Evolutionary conservation across 495 filamentous ascomycete species (phyloP).

Genomic region (Penicillium taxi): DNA sequence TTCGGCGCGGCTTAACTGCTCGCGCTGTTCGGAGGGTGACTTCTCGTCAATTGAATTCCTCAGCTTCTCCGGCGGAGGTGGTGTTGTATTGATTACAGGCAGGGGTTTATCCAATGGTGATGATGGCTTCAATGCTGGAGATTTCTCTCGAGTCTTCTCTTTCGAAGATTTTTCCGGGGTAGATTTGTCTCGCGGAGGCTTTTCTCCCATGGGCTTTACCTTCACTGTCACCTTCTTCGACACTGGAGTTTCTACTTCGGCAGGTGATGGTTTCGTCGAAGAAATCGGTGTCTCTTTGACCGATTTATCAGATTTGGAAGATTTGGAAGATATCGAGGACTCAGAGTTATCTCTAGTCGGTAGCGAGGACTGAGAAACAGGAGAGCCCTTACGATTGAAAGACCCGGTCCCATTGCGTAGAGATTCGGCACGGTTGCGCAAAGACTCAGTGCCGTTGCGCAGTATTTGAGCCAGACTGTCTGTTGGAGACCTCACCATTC

Average conservation of each 20-base stretch:
- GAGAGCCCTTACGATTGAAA: conserved; percentile 12
- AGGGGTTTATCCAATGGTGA: neutral
- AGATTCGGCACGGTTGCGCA: conserved; percentile 18
- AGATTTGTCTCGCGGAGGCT: neutral
- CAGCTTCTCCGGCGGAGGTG: conserved; percentile 1
- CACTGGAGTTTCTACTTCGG: conserved; percentile 1
- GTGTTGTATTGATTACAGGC: neutral
- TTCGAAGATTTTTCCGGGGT: neutral
- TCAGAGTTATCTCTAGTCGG: conserved; percentile 22
- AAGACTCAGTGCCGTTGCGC: conserved; percentile 19
- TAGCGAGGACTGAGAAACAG: conserved; percentile 8
- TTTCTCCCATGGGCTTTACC: neutral
- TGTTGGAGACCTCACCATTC: conserved; percentile 24
- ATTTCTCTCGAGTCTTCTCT: neutral
- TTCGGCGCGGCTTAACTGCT: conserved; percentile 6
- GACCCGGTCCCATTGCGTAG: conserved; percentile 14
- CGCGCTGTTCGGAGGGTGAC: neutral
- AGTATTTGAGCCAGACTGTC: conserved; percentile 20
- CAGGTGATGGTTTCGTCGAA: conserved; percentile 8
- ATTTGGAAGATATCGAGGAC: conserved; percentile 17
- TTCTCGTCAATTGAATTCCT: neutral
- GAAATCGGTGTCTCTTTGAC: conserved; percentile 6
- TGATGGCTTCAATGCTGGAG: neutral
- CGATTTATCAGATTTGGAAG: conserved; percentile 15
- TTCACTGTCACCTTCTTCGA: too few relatives aligned